Conservation (phyloP, 192 early-diverging fungal genomes). For the Linnemannia elongata region DNA sequence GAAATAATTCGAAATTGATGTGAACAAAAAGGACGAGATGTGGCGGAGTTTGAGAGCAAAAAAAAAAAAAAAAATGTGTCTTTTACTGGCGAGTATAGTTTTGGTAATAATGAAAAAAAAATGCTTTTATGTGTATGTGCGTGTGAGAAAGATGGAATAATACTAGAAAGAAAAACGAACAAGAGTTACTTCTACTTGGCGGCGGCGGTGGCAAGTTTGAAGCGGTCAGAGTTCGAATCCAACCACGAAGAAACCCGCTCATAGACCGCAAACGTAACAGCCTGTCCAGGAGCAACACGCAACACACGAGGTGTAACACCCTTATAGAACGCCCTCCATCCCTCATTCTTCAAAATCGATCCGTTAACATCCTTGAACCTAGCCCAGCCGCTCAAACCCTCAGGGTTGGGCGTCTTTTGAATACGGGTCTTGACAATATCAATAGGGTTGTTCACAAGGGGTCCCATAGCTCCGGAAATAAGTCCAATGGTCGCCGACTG, state of each 20-base stretch:
- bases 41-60: not conserved
- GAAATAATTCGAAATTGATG: not conserved
- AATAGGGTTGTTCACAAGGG: slow-evolving; percentile 96
- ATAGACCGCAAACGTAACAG: slow-evolving; percentile 96
- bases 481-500: slow-evolving; percentile 92
- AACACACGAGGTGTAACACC: slow-evolving; percentile 93
- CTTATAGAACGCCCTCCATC: slow-evolving; percentile 95
- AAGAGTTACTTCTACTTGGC: slow-evolving; percentile 24
- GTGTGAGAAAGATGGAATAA: too few species aligned
- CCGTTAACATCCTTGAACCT: slow-evolving; percentile 83
- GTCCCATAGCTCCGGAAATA: slow-evolving; percentile 90
- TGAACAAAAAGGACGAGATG: not conserved
- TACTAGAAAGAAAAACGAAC: not conserved
- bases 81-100: too few species aligned
- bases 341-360: slow-evolving; percentile 89
- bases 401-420: slow-evolving; percentile 84
- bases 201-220: slow-evolving; percentile 32
- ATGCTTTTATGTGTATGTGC: not conserved
- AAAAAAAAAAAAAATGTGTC: not conserved
- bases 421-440: slow-evolving; percentile 99
- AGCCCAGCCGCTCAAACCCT: slow-evolving; percentile 78
- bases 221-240: slow-evolving; percentile 55
- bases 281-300: slow-evolving; percentile 97
- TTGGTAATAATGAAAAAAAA: not conserved
- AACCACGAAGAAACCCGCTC: slow-evolving; percentile 88